phyloP scores from a whole-genome alignment of 1,139 yeast genomes.

The Taphrina flavorubra region DNA sequence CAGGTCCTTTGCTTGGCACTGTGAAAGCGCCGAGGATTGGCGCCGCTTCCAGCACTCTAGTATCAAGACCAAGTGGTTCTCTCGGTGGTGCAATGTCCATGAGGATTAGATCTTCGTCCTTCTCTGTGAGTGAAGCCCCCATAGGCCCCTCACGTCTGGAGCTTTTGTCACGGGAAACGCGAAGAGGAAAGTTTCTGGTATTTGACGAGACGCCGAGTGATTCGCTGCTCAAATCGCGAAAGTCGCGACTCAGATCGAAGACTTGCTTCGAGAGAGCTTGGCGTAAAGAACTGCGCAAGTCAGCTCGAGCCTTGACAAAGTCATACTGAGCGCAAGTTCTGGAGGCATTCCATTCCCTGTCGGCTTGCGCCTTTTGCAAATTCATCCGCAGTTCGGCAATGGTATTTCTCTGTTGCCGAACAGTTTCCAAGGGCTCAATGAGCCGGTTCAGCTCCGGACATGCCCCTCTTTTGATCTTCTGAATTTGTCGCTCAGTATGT shows the following conservation, averaged over 20 bases:
- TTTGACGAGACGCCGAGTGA: constrained; percentile 3
- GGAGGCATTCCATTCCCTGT: constrained; percentile 27
- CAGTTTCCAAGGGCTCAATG: constrained; percentile 10
- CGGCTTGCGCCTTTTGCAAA: constrained; percentile 21
- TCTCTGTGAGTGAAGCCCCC: constrained; percentile 21
- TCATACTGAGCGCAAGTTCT: constrained; percentile 24
- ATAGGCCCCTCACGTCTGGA: constrained; percentile 8
- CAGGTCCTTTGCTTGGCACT: background rate
- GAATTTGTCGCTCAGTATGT: constrained; percentile 5
- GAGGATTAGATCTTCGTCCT: constrained; percentile 29
- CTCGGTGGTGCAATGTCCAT: constrained; percentile 9
- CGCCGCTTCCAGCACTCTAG: constrained; percentile 13
- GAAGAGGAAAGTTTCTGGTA: background rate
- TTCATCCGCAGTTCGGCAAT: constrained; percentile 7
- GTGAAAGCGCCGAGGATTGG: constrained; percentile 19
- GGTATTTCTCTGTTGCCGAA: constrained; percentile 4
- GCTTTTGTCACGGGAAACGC: background rate
- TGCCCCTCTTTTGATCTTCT: constrained; percentile 6
- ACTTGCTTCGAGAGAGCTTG: constrained; percentile 21
- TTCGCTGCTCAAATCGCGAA: constrained; percentile 13
- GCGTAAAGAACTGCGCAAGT: constrained; percentile 7
- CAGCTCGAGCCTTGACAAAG: constrained; percentile 23
- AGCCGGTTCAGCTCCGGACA: constrained; percentile 7
- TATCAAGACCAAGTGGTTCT: background rate
- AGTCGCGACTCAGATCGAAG: constrained; percentile 21